Conservation (phyloP, 2,329 filamentous ascomycete species). For the Diaporthe vexans region DNA sequence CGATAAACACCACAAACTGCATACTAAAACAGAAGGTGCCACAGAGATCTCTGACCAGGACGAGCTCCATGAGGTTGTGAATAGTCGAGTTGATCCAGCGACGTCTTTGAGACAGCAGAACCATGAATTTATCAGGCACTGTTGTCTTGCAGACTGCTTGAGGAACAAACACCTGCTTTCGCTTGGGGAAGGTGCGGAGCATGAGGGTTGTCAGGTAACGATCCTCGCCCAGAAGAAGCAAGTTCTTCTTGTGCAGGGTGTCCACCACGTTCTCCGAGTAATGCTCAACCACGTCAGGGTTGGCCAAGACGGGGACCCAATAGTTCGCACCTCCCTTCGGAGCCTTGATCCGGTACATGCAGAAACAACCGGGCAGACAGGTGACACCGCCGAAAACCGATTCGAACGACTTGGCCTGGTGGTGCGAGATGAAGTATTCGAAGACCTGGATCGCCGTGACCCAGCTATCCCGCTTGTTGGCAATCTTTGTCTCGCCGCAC, state of each 20-base stretch:
- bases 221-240: slow-evolving; percentile 92
- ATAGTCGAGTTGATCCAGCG: slow-evolving; percentile 99
- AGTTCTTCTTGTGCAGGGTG: slow-evolving; percentile 97
- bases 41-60: slow-evolving; percentile 94
- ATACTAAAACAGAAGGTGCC: slow-evolving; percentile 99
- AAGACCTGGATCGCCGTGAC: slow-evolving; percentile 99
- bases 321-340: slow-evolving; percentile 99
- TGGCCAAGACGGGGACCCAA: slow-evolving; percentile 98
- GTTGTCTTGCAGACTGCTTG: slow-evolving; percentile 99
- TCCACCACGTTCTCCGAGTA: slow-evolving; percentile 99
- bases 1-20: slow-evolving; percentile 98
- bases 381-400: slow-evolving; percentile 99
- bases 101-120: slow-evolving; percentile 92
- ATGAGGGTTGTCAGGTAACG: slow-evolving; percentile 96
- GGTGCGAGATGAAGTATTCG: slow-evolving; percentile 99
- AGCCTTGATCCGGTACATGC: slow-evolving; percentile 99
- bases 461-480: slow-evolving; percentile 96
- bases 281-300: slow-evolving; percentile 98
- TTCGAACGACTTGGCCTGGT: slow-evolving; percentile 96
- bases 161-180: slow-evolving; percentile 98
- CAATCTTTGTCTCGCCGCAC: slow-evolving; percentile 99
- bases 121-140: slow-evolving; percentile 92
- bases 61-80: slow-evolving; percentile 97
- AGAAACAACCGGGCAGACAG: slow-evolving; percentile 98
- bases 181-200: slow-evolving; percentile 98